Evolutionary conservation across 2,329 filamentous ascomycete genomes (phyloP).

Genomic region (Beauveria sp.): DNA sequence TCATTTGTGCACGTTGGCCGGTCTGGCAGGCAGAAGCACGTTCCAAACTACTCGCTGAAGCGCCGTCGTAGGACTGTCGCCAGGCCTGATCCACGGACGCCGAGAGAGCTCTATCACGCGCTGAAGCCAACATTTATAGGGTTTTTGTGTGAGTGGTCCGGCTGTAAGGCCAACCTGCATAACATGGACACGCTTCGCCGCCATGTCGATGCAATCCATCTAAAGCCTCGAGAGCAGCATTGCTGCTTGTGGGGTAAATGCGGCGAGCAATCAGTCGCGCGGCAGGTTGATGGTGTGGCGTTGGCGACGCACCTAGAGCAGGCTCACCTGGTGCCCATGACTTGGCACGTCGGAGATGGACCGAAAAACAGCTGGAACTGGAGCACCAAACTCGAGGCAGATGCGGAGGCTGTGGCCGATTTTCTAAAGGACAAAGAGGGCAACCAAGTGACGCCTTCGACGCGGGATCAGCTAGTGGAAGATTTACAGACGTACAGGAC

Average conservation of each 20-base stretch:
- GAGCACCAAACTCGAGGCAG: constrained; percentile 15
- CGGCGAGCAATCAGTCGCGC: constrained; percentile 15
- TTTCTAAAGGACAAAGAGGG: constrained; percentile 47
- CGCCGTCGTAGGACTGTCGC: constrained; percentile 33
- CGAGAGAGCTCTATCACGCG: constrained; percentile 33
- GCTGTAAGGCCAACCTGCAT: constrained; percentile 53
- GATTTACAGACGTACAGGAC: constrained; percentile 36
- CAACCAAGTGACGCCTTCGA: constrained; percentile 50
- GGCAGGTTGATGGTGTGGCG: constrained; percentile 29
- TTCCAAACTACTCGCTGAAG: constrained; percentile 20
- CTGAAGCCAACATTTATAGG: constrained; percentile 38
- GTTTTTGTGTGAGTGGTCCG: constrained; percentile 53
- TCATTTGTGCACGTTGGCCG: background rate
- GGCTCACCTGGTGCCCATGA: constrained; percentile 43
- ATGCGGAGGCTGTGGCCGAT: constrained; percentile 26
- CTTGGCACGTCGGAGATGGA: constrained; percentile 55
- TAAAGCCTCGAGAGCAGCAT: constrained; percentile 6
- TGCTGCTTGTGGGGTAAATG: constrained; percentile 28
- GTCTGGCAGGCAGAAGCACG: constrained; percentile 11
- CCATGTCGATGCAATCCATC: constrained; percentile 47
- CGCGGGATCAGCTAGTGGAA: constrained; percentile 45
- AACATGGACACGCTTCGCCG: constrained; percentile 51
- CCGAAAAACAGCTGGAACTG: constrained; percentile 33
- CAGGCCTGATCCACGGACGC: constrained; percentile 31
- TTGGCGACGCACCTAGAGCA: constrained; percentile 46